phyloP scores from a whole-genome alignment of 1,284 basidiomycete species.

The Melampsora larici-populina region DNA sequence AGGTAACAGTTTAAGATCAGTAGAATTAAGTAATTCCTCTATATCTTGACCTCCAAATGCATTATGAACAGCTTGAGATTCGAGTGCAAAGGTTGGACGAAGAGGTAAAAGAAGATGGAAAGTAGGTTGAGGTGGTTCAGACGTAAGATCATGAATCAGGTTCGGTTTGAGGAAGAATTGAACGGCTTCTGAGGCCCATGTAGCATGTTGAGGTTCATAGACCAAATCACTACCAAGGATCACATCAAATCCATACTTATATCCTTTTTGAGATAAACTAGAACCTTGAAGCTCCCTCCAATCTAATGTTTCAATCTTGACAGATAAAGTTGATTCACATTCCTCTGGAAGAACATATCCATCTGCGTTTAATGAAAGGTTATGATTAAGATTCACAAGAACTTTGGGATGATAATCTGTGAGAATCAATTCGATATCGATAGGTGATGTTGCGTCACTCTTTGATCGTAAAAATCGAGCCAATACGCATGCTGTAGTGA shows the following conservation, averaged over 20 bases:
- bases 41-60: conserved; percentile 24
- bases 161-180: conserved; percentile 21
- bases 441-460: not conserved
- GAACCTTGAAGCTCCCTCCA: conserved; percentile 20
- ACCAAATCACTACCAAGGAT: conserved; percentile 24
- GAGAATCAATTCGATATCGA: conserved; percentile 25
- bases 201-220: conserved; percentile 26
- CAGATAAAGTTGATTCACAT: conserved; percentile 7
- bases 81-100: conserved; percentile 18
- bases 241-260: conserved; percentile 5
- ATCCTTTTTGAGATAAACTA: not conserved
- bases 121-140: not conserved
- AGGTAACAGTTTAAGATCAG: conserved; percentile 5
- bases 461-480: not conserved
- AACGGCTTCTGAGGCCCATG: conserved; percentile 14
- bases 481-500: conserved; percentile 13
- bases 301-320: conserved; percentile 13
- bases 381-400: conserved; percentile 10
- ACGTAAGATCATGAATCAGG: not conserved
- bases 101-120: conserved; percentile 35
- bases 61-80: conserved; percentile 20
- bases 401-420: conserved; percentile 36
- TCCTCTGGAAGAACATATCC: conserved; percentile 1
- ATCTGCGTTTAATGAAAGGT: not conserved
- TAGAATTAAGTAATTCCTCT: conserved; percentile 12